Conservation (phyloP, 148 eudicot genomes). For the Vaccinium darrowii region DNA sequence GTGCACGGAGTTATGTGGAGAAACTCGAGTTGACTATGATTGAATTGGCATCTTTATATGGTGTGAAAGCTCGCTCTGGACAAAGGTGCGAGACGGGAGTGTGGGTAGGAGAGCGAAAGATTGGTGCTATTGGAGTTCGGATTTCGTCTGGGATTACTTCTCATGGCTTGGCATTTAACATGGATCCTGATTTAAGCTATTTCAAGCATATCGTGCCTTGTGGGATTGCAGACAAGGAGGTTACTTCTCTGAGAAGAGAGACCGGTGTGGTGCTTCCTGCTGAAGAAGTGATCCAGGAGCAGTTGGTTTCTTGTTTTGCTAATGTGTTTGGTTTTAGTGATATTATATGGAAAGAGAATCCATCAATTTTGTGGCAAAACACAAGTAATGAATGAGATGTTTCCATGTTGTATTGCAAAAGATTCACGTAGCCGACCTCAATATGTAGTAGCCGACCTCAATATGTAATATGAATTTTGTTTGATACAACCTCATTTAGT, state of each 20-base stretch:
- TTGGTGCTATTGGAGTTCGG: slow-evolving; percentile 90
- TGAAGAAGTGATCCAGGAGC: slow-evolving; percentile 74
- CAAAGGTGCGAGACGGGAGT: slow-evolving; percentile 75
- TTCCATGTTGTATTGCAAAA: not conserved
- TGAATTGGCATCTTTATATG: slow-evolving; percentile 68
- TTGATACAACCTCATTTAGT: too few species aligned
- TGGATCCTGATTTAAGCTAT: slow-evolving; percentile 71
- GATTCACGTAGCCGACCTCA: not conserved
- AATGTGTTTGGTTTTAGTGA: slow-evolving; percentile 49
- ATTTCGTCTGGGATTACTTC: slow-evolving; percentile 81
- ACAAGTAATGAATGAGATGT: slow-evolving; percentile 22
- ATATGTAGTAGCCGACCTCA: not conserved
- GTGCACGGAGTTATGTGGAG: slow-evolving; percentile 86
- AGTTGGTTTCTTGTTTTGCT: slow-evolving; percentile 73
- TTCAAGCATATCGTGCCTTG: slow-evolving; percentile 92
- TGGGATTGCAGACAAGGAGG: slow-evolving; percentile 80
- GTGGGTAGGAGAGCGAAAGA: slow-evolving; percentile 84
- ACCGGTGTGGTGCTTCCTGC: slow-evolving; percentile 47
- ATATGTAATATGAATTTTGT: too few species aligned
- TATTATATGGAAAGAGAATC: slow-evolving; percentile 37
- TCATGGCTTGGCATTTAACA: slow-evolving; percentile 86
- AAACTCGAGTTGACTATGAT: slow-evolving; percentile 84
- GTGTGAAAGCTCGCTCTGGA: slow-evolving; percentile 63
- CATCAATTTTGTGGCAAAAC: slow-evolving; percentile 25
- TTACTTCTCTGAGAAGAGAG: slow-evolving; percentile 75